Conservation (phyloP, 2,329 filamentous ascomycete species). For the Penicillium polonicum region DNA sequence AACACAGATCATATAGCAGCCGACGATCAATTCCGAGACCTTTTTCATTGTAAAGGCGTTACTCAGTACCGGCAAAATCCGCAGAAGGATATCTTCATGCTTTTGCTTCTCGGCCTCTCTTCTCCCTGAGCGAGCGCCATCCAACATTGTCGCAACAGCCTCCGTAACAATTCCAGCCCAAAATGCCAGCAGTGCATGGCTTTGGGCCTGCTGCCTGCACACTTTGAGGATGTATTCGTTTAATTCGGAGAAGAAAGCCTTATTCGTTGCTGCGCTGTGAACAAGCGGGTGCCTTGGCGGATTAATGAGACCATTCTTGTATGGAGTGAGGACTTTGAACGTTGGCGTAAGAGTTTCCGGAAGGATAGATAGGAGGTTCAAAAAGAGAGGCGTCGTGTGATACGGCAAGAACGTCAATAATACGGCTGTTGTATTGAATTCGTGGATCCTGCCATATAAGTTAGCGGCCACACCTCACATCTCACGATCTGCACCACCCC, state of each 20-base stretch:
- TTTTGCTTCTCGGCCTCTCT: constrained; percentile 74
- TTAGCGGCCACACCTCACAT: constrained; percentile 25
- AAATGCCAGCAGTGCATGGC: constrained; percentile 77
- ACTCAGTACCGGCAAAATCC: constrained; percentile 67
- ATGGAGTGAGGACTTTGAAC: constrained; percentile 83
- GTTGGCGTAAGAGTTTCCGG: constrained; percentile 69
- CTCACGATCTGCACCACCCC: not conserved
- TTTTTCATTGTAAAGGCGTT: constrained; percentile 74
- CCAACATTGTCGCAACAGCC: constrained; percentile 77
- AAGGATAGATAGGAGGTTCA: constrained; percentile 81
- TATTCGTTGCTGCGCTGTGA: constrained; percentile 76
- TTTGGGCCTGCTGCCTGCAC: constrained; percentile 68
- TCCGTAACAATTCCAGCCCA: constrained; percentile 90
- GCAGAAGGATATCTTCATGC: constrained; percentile 73
- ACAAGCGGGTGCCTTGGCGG: constrained; percentile 80
- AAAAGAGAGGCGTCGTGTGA: constrained; percentile 80
- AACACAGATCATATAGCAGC: constrained; percentile 86
- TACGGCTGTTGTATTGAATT: constrained; percentile 77
- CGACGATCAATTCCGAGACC: constrained; percentile 75
- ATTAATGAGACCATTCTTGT: constrained; percentile 71
- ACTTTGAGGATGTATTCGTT: constrained; percentile 77
- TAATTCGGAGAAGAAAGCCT: constrained; percentile 70
- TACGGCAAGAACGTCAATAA: constrained; percentile 90
- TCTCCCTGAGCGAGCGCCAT: constrained; percentile 72
- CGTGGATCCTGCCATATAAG: constrained; percentile 66